Base-by-base conservation (phyloP, 495 filamentous ascomycete species). In the Lophium mytilinum region DNA sequence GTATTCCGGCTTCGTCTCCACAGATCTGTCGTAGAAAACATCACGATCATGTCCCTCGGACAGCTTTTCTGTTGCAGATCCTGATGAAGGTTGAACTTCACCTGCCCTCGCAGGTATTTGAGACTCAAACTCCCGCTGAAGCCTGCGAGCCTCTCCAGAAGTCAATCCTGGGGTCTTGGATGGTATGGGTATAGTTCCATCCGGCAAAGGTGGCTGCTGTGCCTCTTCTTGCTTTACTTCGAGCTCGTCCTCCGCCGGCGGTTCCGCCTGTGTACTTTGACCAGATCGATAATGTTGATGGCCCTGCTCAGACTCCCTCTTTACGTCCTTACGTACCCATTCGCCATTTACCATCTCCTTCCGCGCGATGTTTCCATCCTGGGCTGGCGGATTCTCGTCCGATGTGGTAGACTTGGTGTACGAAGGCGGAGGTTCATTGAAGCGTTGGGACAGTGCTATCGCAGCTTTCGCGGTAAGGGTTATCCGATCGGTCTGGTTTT, bases 401-500 rank as follows among this genome's bases (percentile, higher is more conserved):
- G 57, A 55, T 45, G 55, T 51, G 37, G 65, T 50, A 49, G 64
- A 43, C 21, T 61, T 63, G 41, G 66, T 54, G 42, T 61, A 67
- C 15, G 56, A 47, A 12, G 68, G 63, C 2, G 64, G 60, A n/a
- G 58, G 36, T 60, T 82, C 82, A 58, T 80, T 75, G 57, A 85
- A 76, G 11, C 81, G 75, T 53, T 74, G 73, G 34, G 76, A 76
- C 40, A 88, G 71, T 21, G 77, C 78, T 33, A 77, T 78, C 15
- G 83, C 84, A 47, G 85, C 85, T 65, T 80, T 74, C 33, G 78
- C 78, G 34, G 84, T 85, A 18, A 85, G 65, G 4, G 83, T 82
- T 50, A 87, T 67, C 50, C 83, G 75, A 53, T 87, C 78, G 1
- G 78, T 78, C 69, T 85, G 83, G 53, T 68, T 75, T 65, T 83